These are phyloP conservation scores for Aspergillus phoenicis DNA, from an alignment of 2,329 filamentous ascomycete genomes.

Conservation along the genomic window DNA sequence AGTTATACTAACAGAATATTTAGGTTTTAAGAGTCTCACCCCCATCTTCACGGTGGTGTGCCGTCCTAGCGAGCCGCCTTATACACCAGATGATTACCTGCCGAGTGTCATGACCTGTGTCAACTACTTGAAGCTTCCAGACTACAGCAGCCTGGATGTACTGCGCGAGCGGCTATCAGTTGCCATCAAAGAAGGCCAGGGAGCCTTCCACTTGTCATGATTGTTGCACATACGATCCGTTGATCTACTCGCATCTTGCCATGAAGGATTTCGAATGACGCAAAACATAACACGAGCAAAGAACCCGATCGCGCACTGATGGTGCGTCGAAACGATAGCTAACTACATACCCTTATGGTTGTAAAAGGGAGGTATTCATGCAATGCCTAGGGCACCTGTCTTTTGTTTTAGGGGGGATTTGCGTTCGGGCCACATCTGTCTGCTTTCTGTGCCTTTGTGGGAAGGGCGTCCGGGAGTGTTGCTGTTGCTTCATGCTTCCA, in stretches of 20 bases:
- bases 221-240: background rate
- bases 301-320: background rate
- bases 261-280: background rate
- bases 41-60: constrained; percentile 99
- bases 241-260: background rate
- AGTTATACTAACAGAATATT: constrained; percentile 35
- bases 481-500: background rate
- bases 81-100: constrained; percentile 94
- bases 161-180: constrained; percentile 77
- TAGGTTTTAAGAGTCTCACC: constrained; percentile 94
- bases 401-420: background rate
- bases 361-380: constrained; percentile 19
- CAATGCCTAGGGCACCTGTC: background rate
- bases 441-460: constrained; percentile 1
- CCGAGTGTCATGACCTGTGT: constrained; percentile 99
- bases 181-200: constrained; percentile 93
- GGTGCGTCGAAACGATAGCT: constrained; percentile 16
- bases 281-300: background rate
- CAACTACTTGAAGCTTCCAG: constrained; percentile 96
- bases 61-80: constrained; percentile 95
- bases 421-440: background rate
- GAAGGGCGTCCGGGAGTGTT: background rate
- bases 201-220: constrained; percentile 91
- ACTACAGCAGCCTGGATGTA: constrained; percentile 79
- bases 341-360: constrained; percentile 18